A percentile compares a stretch with the other conserved stretches of the same genome.
Conservation (phyloP, 306 rosid species). For the Vigna nakashimae region DNA sequence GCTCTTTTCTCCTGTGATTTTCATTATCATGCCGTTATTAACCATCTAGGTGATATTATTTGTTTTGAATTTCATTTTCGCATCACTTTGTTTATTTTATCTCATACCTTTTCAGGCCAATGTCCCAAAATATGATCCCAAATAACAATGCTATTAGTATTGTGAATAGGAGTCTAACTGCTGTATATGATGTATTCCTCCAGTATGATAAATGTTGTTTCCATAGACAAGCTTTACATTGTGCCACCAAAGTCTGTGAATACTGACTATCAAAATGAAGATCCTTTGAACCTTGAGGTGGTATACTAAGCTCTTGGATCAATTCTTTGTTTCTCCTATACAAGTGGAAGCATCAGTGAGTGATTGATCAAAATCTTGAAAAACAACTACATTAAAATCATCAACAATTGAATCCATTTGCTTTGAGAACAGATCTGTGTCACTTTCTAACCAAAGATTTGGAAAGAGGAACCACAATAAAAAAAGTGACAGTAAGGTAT, state of each 20-base stretch:
- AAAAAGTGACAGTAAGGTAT: neutral
- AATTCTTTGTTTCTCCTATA: slow-evolving; percentile 54
- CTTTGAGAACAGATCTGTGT: too few species aligned
- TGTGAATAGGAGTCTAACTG: slow-evolving; percentile 56
- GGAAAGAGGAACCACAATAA: neutral
- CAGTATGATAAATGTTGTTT: slow-evolving; percentile 60
- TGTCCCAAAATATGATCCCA: slow-evolving; percentile 56
- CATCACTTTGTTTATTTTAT: neutral
- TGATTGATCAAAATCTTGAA: slow-evolving; percentile 24
- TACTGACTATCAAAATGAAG: slow-evolving; percentile 49
- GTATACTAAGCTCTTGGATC: slow-evolving; percentile 50
- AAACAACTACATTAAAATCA: neutral
- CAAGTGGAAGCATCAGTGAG: slow-evolving; percentile 24
- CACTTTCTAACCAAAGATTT: neutral
- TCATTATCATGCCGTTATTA: neutral
- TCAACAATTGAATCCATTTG: neutral
- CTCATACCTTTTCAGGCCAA: slow-evolving; percentile 53
- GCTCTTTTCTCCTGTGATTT: slow-evolving; percentile 52
- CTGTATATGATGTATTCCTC: slow-evolving; percentile 56
- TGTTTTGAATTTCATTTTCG: neutral
- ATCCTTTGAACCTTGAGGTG: slow-evolving; percentile 48
- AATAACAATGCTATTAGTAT: slow-evolving; percentile 52
- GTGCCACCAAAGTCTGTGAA: slow-evolving; percentile 46
- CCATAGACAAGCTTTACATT: slow-evolving; percentile 55
- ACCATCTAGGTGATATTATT: neutral